These are phyloP conservation scores for Scheffersomyces stipitis DNA, from an alignment of 805 yeast genomes.

Conservation along the genomic window DNA sequence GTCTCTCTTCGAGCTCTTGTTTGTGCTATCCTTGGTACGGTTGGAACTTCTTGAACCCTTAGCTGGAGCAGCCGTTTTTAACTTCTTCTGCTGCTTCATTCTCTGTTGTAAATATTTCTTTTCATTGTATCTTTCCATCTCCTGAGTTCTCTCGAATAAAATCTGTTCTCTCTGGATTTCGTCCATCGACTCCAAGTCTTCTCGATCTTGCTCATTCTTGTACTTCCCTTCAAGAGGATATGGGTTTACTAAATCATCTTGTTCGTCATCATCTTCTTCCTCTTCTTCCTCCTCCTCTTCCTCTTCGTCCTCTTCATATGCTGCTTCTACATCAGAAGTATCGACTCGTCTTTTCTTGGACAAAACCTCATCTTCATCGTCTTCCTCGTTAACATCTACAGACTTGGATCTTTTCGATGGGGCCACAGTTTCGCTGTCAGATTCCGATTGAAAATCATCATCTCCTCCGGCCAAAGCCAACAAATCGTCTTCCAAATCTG, in stretches of 20 bases:
- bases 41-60: conserved; percentile 40
- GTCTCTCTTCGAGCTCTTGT: conserved; percentile 43
- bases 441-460: conserved; percentile 51
- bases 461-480: conserved; percentile 73
- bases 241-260: conserved; percentile 56
- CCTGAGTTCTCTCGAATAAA: conserved; percentile 89
- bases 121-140: conserved; percentile 85
- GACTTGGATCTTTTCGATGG: conserved; percentile 24
- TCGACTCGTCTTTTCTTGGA: conserved; percentile 23
- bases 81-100: conserved; percentile 53
- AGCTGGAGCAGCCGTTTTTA: conserved; percentile 3
- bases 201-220: conserved; percentile 78
- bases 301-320: conserved; percentile 14
- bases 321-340: conserved; percentile 13
- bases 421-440: conserved; percentile 25
- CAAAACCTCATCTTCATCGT: conserved; percentile 31
- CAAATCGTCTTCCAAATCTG: conserved; percentile 90
- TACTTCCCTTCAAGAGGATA: conserved; percentile 93
- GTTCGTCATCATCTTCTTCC: conserved; percentile 31
- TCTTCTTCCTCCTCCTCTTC: conserved; percentile 29
- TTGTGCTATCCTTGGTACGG: conserved; percentile 24
- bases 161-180: conserved; percentile 92
- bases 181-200: conserved; percentile 65
- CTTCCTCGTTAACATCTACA: conserved; percentile 32
- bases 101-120: conserved; percentile 81